Evolutionary conservation across 768 basidiomycete species (phyloP).

Genomic region (Galerina sulciceps): DNA sequence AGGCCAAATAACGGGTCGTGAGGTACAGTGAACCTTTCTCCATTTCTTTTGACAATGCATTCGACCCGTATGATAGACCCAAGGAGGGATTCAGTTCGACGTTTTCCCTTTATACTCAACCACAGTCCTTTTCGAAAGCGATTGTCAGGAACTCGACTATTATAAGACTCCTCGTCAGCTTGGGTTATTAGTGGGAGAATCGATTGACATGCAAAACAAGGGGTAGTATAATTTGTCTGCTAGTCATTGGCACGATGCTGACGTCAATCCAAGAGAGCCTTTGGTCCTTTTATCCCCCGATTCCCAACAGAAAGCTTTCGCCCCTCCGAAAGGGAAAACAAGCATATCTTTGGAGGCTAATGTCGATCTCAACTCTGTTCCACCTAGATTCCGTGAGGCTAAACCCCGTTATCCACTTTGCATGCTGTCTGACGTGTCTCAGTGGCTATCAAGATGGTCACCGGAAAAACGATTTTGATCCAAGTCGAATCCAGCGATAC

Average conservation of each 20-base stretch:
- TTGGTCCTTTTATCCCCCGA: background rate
- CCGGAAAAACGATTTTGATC: background rate
- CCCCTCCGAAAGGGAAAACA: background rate
- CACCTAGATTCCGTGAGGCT: too few species aligned
- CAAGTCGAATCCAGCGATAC: background rate
- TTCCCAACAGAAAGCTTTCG: background rate
- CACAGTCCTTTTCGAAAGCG: background rate
- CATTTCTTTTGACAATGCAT: background rate
- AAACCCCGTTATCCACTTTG: background rate
- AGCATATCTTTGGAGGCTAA: background rate
- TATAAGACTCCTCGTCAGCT: conserved; percentile 17
- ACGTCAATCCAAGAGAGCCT: background rate
- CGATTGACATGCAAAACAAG: background rate
- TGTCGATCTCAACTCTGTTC: background rate
- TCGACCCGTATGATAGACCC: background rate
- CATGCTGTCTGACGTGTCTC: background rate
- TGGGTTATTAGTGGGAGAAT: background rate
- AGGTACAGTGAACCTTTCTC: conserved; percentile 14
- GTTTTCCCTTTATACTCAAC: background rate
- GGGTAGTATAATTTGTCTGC: background rate
- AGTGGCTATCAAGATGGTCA: background rate
- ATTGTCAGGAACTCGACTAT: background rate
- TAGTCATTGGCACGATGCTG: background rate
- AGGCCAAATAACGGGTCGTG: conserved; percentile 23
- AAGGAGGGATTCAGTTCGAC: conserved; percentile 12